A percentile compares a stretch with the other conserved stretches of the same genome.
These are phyloP conservation scores for Solanum tarapatanum DNA, from an alignment of 257 asterid genomes.

Conservation along the genomic window DNA sequence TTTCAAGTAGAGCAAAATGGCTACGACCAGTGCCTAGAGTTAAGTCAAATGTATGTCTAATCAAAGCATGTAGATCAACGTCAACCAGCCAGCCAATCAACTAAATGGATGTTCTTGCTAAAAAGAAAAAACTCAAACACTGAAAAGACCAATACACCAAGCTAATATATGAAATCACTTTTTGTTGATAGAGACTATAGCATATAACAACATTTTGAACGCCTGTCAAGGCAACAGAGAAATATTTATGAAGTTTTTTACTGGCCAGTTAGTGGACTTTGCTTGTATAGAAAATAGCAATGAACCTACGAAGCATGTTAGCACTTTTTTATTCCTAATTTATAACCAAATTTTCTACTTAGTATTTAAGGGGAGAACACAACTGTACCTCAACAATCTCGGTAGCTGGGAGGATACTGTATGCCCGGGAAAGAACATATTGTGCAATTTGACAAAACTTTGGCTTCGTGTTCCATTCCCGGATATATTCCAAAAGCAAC, in stretches of 20 bases:
- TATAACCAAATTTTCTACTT: neutral
- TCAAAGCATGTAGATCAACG: neutral
- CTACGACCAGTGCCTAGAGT: neutral
- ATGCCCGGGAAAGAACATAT: conserved; percentile 39
- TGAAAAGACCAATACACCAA: neutral
- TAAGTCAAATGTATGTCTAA: neutral
- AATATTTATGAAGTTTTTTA: neutral
- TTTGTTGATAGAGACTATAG: neutral
- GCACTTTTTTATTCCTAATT: neutral
- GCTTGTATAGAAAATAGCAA: neutral
- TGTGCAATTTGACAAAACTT: conserved; percentile 79
- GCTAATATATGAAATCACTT: neutral
- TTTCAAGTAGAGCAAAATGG: neutral
- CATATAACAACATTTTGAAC: neutral
- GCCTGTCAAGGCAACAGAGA: neutral
- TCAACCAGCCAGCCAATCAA: neutral
- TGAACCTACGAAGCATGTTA: neutral
- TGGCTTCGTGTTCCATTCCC: conserved; percentile 95
- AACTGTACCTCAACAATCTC: conserved; percentile 55
- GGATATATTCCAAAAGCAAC: conserved; percentile 58
- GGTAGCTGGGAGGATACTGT: conserved; percentile 51
- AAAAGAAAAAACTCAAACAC: neutral
- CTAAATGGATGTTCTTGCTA: neutral
- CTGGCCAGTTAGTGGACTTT: neutral
- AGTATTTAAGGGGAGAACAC: neutral